These are phyloP conservation scores for Aspergillus pseudoterreus DNA, from an alignment of 2,329 filamentous ascomycete genomes.

Conservation along the genomic window DNA sequence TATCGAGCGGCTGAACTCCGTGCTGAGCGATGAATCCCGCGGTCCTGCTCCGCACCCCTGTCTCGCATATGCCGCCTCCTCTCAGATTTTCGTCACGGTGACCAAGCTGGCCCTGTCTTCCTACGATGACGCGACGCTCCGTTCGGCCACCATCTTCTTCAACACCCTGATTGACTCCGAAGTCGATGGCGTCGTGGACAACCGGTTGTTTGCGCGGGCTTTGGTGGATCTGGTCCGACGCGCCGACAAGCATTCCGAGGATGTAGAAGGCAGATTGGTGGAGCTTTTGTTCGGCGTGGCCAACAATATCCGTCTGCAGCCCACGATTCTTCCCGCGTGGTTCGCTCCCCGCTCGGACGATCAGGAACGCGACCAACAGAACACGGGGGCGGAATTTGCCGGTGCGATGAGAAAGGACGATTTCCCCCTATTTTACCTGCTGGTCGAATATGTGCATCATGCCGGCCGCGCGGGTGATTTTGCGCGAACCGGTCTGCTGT, in stretches of 20 bases:
- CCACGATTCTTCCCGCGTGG: slow-evolving; percentile 84
- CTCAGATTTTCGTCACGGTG: slow-evolving; percentile 85
- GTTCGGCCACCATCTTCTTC: slow-evolving; percentile 80
- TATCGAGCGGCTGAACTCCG: slow-evolving; percentile 56
- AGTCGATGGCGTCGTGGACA: slow-evolving; percentile 91
- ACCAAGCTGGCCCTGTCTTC: slow-evolving; percentile 84
- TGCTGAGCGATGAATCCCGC: slow-evolving; percentile 85
- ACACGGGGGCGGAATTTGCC: slow-evolving; percentile 66
- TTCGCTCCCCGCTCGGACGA: slow-evolving; percentile 62
- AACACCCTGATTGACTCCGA: slow-evolving; percentile 92
- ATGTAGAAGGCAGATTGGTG: slow-evolving; percentile 84
- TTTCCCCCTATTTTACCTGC: slow-evolving; percentile 90
- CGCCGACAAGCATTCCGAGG: slow-evolving; percentile 63
- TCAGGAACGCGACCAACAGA: slow-evolving; percentile 37
- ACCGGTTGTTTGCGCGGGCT: slow-evolving; percentile 76
- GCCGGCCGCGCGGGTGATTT: slow-evolving; percentile 95
- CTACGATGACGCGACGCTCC: slow-evolving; percentile 80
- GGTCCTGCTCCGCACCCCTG: slow-evolving; percentile 87
- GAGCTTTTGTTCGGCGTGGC: slow-evolving; percentile 94
- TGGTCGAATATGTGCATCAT: slow-evolving; percentile 95
- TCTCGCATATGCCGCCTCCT: slow-evolving; percentile 77
- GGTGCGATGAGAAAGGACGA: slow-evolving; percentile 85
- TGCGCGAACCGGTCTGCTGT: slow-evolving; percentile 86
- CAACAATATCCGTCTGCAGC: slow-evolving; percentile 89
- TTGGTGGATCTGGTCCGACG: slow-evolving; percentile 81